Conservation (phyloP, 805 yeast species). For the Scheffersomyces ergatensis region DNA sequence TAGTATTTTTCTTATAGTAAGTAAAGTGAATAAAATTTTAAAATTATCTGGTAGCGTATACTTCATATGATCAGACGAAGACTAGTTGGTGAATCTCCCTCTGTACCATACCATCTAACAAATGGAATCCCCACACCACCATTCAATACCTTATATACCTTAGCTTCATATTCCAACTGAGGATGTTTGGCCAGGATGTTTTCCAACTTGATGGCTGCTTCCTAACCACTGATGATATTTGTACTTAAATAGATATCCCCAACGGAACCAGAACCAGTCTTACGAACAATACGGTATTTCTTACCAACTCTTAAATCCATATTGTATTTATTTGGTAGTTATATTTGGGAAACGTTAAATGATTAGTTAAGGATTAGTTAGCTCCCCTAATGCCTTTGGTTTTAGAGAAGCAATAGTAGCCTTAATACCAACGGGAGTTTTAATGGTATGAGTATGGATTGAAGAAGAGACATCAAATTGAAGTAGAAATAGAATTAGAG, state of each 20-base stretch:
- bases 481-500: no score
- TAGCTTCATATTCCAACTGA: slow-evolving; percentile 93
- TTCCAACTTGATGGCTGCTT: slow-evolving; percentile 94
- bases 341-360: no score
- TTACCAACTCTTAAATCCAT: slow-evolving; percentile 60
- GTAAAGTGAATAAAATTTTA: no score
- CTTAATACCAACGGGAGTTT: slow-evolving; percentile 60
- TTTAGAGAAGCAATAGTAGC: slow-evolving; percentile 51
- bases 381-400: no score
- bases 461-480: no score
- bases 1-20: no score
- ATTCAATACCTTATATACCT: slow-evolving; percentile 88
- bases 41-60: no score
- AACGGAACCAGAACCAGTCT: slow-evolving; percentile 95
- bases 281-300: slow-evolving; percentile 89
- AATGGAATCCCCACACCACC: slow-evolving; percentile 98
- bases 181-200: slow-evolving; percentile 91
- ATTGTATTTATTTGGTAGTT: no score
- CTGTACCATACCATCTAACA: slow-evolving; percentile 93
- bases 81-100: no score
- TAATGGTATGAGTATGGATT: slow-evolving; percentile 50
- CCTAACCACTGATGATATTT: slow-evolving; percentile 93
- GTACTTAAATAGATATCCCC: slow-evolving; percentile 96
- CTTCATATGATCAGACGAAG: no score
- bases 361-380: no score